These are phyloP conservation scores for Pseudozyma sp. DNA, from an alignment of 1,284 basidiomycete genomes.

Conservation along the genomic window DNA sequence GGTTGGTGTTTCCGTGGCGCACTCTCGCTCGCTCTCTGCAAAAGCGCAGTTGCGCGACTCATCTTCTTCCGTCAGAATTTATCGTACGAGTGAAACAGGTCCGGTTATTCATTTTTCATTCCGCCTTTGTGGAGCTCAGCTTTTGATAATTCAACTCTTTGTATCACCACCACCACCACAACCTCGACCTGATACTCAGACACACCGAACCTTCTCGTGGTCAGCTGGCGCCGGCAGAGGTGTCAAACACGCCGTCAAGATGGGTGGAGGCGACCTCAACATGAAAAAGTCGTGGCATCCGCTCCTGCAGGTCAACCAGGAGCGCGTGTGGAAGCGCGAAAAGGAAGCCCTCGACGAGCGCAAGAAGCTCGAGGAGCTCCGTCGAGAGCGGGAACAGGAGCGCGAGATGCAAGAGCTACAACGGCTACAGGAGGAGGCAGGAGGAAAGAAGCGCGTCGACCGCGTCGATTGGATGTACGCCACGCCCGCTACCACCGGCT, in stretches of 20 bases:
- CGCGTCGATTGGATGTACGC: slow-evolving; percentile 99
- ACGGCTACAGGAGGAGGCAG: slow-evolving; percentile 80
- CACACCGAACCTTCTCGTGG: too few relatives aligned
- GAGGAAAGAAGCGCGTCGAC: slow-evolving; percentile 91
- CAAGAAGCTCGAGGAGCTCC: slow-evolving; percentile 94
- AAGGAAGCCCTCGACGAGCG: slow-evolving; percentile 97
- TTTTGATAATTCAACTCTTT: not conserved
- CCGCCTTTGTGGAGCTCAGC: slow-evolving; percentile 13
- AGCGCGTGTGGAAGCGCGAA: slow-evolving; percentile 98
- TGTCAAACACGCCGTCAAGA: slow-evolving; percentile 72
- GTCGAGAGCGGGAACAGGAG: slow-evolving; percentile 97
- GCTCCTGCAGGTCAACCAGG: slow-evolving; percentile 97
- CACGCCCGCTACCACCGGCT: slow-evolving; percentile 84
- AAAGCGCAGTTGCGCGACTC: not conserved
- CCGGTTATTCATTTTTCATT: slow-evolving; percentile 8
- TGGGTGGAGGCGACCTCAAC: slow-evolving; percentile 85
- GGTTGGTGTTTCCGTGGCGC: too few relatives aligned
- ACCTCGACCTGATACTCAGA: not conserved
- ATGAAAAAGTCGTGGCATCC: slow-evolving; percentile 95
- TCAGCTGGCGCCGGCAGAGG: slow-evolving; percentile 1
- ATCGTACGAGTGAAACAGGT: slow-evolving; percentile 26
- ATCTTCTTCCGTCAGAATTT: not conserved
- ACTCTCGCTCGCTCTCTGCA: slow-evolving; percentile 14
- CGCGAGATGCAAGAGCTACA: slow-evolving; percentile 95
- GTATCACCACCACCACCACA: slow-evolving; percentile 6